Conservation (phyloP, 441 rosid species). For the Melastoma candidum region DNA sequence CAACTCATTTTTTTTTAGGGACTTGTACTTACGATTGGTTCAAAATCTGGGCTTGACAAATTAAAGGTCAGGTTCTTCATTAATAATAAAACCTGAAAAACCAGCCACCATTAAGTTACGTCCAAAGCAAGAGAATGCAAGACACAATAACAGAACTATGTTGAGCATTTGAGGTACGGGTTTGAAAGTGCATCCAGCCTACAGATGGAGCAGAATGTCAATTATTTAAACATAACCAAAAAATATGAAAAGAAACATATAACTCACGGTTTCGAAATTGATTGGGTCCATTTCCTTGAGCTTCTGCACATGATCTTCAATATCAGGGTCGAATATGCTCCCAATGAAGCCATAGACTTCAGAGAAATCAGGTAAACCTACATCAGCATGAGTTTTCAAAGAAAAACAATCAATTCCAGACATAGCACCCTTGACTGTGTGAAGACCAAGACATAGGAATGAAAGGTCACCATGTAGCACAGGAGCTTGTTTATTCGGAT, state of each 20-base stretch:
- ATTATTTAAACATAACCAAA: not conserved
- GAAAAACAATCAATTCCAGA: conserved; percentile 3
- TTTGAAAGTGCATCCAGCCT: not conserved
- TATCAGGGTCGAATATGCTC: conserved; percentile 53
- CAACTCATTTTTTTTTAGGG: not conserved
- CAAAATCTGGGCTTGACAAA: conserved; percentile 50
- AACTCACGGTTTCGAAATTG: conserved; percentile 63
- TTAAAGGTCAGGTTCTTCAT: conserved; percentile 60
- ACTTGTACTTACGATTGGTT: conserved; percentile 55
- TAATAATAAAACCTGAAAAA: conserved; percentile 47
- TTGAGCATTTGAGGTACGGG: not conserved
- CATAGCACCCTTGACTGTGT: not conserved
- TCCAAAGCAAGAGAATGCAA: too few species aligned
- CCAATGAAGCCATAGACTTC: conserved; percentile 68
- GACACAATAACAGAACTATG: too few species aligned
- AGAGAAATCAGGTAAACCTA: conserved; percentile 57
- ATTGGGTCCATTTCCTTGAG: conserved; percentile 74
- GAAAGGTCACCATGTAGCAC: conserved; percentile 49
- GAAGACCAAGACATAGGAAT: conserved; percentile 6
- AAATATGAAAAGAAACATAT: not conserved
- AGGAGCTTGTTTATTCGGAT: conserved; percentile 41
- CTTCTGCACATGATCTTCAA: conserved; percentile 38
- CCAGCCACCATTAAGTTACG: not conserved
- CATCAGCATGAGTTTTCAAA: conserved; percentile 12
- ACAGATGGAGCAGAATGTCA: conserved; percentile 1